These are phyloP conservation scores for Phytophthora lateralis DNA, from an alignment of 352 stramenopile species.

Conservation along the genomic window DNA sequence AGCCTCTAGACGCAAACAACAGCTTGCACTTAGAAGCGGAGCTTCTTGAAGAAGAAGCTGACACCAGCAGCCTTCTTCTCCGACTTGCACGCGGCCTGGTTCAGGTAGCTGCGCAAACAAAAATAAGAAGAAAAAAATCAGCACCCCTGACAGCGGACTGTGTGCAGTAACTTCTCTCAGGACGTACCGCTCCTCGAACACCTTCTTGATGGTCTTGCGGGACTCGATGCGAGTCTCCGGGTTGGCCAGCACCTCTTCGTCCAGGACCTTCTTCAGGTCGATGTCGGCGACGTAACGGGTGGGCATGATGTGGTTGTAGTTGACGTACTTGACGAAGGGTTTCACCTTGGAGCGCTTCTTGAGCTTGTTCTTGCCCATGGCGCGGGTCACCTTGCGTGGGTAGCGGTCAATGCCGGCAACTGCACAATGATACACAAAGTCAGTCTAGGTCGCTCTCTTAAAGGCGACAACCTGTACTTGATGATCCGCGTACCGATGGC, in stretches of 20 bases:
- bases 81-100: slow-evolving; percentile 95
- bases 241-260: slow-evolving; percentile 88
- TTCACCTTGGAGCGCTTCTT: slow-evolving; percentile 98
- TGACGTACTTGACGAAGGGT: slow-evolving; percentile 99
- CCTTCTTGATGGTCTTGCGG: slow-evolving; percentile 99
- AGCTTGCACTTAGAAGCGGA: slow-evolving; percentile 96
- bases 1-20: slow-evolving; percentile 50
- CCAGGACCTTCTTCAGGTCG: slow-evolving; percentile 98
- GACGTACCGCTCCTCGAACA: slow-evolving; percentile 97
- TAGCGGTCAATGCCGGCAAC: slow-evolving; percentile 96
- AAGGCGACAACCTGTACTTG: slow-evolving; percentile 6
- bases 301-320: slow-evolving; percentile 99
- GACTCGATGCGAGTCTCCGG: slow-evolving; percentile 89
- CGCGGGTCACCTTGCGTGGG: slow-evolving; percentile 97
- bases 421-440: slow-evolving; percentile 27
- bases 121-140: slow-evolving; percentile 20
- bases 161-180: background rate
- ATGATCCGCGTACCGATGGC: slow-evolving; percentile 80
- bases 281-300: slow-evolving; percentile 99
- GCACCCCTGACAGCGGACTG: background rate
- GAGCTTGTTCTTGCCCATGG: slow-evolving; percentile 97
- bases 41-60: slow-evolving; percentile 99
- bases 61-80: slow-evolving; percentile 98
- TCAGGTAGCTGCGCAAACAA: slow-evolving; percentile 72
- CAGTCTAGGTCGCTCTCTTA: background rate